A percentile compares a stretch with the other conserved stretches of the same genome.
phyloP scores from a whole-genome alignment of 2,329 filamentous ascomycete genomes.

The Fusarium guadeloupense region DNA sequence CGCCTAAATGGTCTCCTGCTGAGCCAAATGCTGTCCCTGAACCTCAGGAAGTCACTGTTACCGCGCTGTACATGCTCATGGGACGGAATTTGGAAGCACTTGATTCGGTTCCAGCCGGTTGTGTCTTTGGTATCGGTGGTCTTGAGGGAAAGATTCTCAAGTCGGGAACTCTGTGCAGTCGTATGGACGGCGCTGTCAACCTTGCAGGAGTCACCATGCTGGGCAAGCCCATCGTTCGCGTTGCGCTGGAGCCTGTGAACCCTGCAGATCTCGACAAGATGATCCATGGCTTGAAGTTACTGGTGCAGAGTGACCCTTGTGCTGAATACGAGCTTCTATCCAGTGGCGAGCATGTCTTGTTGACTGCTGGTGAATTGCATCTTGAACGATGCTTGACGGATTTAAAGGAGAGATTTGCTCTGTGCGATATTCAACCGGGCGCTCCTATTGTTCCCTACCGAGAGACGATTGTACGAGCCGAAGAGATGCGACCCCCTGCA shows the following conservation, averaged over 20 bases:
- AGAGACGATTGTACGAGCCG: conserved; percentile 86
- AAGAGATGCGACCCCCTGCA: conserved; percentile 90
- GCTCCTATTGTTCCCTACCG: conserved; percentile 95
- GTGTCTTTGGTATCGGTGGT: conserved; percentile 93
- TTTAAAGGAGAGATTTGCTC: conserved; percentile 89
- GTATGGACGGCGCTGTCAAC: conserved; percentile 86
- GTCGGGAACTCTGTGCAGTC: conserved; percentile 91
- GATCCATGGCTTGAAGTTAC: conserved; percentile 84
- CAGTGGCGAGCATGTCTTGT: conserved; percentile 92
- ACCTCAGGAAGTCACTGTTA: conserved; percentile 85
- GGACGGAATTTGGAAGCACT: conserved; percentile 86
- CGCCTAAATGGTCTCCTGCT: conserved; percentile 91
- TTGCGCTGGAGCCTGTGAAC: conserved; percentile 92
- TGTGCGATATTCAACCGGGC: conserved; percentile 93
- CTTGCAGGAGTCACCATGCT: conserved; percentile 83
- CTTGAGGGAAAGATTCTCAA: conserved; percentile 95
- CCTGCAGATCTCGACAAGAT: conserved; percentile 93
- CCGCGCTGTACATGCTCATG: conserved; percentile 94
- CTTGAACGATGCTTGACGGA: conserved; percentile 94
- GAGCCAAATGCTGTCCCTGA: conserved; percentile 75
- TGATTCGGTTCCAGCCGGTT: conserved; percentile 86
- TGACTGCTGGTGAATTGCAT: conserved; percentile 94
- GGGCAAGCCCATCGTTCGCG: conserved; percentile 91
- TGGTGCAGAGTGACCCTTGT: conserved; percentile 95
- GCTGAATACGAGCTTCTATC: conserved; percentile 93